Evolutionary conservation across 352 stramenopile species (phyloP), one percentile per base, ranked within the genome.

Genomic region (Peronospora belbahrii): DNA sequence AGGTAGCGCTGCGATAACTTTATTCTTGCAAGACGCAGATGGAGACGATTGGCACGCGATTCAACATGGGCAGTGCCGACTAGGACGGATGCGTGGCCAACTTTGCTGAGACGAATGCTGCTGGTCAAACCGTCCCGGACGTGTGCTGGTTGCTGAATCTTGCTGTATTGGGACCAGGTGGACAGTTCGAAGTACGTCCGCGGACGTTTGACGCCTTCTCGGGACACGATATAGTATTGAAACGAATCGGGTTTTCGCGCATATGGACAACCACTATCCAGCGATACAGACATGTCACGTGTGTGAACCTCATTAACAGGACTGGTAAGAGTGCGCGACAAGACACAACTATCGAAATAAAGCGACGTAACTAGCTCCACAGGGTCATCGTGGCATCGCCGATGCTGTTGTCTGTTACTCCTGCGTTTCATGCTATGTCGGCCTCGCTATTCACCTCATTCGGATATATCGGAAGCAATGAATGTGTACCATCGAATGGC

Each of bases 241-340:
- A 83, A 44, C 78, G 73, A 47, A 74, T 84, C 46, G 67, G 74
- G 22, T 47, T 48, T 59, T 65, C 27, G 47, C 55, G 11, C 75
- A 85, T 31, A 70, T 73, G 27, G 70, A 83, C 45, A 78, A 85
- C 37, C 48, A n/a, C 83, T 23, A 87, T 85, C 43, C 54, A 72
- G 42, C 63, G 74, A 11, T 87, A 87, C 48, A 73, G 83, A 17
- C 84, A 76, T 38, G 80, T 96, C 31, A 60, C 90, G 10, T 85
- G 95, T 36, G 83, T 97, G 32, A 97, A 97, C 59, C 70, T 98
- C 7, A 89, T 98, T 30, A 92, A 98, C 59, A 92, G 95, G 62
- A 85, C 72, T 24, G 85, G 82, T 17, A 83, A 81, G 52, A 75
- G 62, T 25, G 55, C 80, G 77, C 19, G 88, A 97, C 56, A 91